phyloP scores from a whole-genome alignment of 768 basidiomycete species.

The Strobilomyces confusus region DNA sequence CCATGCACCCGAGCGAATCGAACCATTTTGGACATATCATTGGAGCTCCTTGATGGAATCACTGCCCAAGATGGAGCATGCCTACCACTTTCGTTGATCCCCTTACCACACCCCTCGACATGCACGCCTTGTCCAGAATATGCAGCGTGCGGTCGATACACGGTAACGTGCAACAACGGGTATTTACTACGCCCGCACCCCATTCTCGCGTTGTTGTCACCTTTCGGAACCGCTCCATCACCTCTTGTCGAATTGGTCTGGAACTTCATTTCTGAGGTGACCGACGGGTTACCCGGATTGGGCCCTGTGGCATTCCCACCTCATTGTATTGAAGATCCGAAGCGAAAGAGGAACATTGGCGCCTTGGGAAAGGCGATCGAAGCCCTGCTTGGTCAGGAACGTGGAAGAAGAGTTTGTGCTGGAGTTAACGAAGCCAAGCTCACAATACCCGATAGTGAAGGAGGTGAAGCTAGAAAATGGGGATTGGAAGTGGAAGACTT shows the following conservation, averaged over 20 bases:
- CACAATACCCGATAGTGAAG: slow-evolving; percentile 41
- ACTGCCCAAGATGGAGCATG: slow-evolving; percentile 39
- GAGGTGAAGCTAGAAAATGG: slow-evolving; percentile 74
- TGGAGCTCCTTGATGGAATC: slow-evolving; percentile 25
- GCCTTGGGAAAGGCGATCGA: slow-evolving; percentile 72
- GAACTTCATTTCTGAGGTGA: slow-evolving; percentile 42
- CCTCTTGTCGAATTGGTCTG: slow-evolving; percentile 40
- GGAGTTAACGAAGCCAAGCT: slow-evolving; percentile 37
- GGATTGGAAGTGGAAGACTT: slow-evolving; percentile 61
- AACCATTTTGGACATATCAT: slow-evolving; percentile 39
- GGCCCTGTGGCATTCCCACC: slow-evolving; percentile 78
- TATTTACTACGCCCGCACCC: slow-evolving; percentile 64
- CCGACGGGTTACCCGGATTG: slow-evolving; percentile 71
- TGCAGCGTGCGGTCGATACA: slow-evolving; percentile 54
- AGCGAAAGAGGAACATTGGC: slow-evolving; percentile 68
- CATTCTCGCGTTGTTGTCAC: slow-evolving; percentile 43
- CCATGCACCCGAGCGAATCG: slow-evolving; percentile 56
- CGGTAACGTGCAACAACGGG: slow-evolving; percentile 62
- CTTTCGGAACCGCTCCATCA: slow-evolving; percentile 36
- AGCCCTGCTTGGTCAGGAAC: slow-evolving; percentile 54
- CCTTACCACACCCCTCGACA: slow-evolving; percentile 52
- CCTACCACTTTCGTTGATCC: slow-evolving; percentile 51
- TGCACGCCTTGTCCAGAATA: slow-evolving; percentile 76
- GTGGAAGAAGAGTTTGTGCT: slow-evolving; percentile 62
- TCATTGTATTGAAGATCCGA: slow-evolving; percentile 73